Percentiles rank a stretch among this genome's conserved stretches.
Evolutionary conservation across 352 stramenopile genomes (phyloP).

Genomic region (Phytophthora foliorum): DNA sequence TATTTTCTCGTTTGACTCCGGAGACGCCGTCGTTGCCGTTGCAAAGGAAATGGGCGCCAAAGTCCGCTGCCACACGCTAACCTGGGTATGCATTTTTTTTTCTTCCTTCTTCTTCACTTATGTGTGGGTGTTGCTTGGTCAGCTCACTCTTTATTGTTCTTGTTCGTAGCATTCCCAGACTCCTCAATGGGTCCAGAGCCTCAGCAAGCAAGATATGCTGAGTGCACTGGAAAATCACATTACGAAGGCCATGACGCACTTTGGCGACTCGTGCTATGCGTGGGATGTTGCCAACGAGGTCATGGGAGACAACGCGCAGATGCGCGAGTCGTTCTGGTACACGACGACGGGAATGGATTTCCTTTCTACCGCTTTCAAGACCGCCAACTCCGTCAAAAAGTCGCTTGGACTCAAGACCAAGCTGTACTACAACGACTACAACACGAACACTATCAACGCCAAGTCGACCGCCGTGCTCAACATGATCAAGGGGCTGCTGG

Average conservation of each 20-base stretch:
- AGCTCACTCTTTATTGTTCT: conserved; percentile 3
- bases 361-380: conserved; percentile 43
- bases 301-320: conserved; percentile 38
- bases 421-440: conserved; percentile 46
- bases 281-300: conserved; percentile 50
- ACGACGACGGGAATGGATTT: conserved; percentile 42
- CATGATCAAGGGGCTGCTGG: conserved; percentile 31
- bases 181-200: conserved; percentile 34
- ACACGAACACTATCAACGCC: conserved; percentile 41
- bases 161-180: conserved; percentile 35
- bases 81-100: conserved; percentile 10
- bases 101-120: neutral
- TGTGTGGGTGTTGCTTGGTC: neutral
- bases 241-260: conserved; percentile 42
- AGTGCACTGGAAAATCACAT: conserved; percentile 45
- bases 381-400: conserved; percentile 37
- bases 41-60: conserved; percentile 33
- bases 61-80: conserved; percentile 45
- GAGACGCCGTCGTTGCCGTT: conserved; percentile 27
- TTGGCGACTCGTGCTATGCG: conserved; percentile 40
- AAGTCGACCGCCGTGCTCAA: conserved; percentile 38
- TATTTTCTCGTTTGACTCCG: conserved; percentile 24
- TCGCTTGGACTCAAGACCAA: conserved; percentile 34
- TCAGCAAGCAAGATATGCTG: neutral
- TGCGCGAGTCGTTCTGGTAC: conserved; percentile 46